A percentile compares a stretch with the other conserved stretches of the same genome.
phyloP scores from a whole-genome alignment of 441 rosid species.

The Lepidium campestre region DNA sequence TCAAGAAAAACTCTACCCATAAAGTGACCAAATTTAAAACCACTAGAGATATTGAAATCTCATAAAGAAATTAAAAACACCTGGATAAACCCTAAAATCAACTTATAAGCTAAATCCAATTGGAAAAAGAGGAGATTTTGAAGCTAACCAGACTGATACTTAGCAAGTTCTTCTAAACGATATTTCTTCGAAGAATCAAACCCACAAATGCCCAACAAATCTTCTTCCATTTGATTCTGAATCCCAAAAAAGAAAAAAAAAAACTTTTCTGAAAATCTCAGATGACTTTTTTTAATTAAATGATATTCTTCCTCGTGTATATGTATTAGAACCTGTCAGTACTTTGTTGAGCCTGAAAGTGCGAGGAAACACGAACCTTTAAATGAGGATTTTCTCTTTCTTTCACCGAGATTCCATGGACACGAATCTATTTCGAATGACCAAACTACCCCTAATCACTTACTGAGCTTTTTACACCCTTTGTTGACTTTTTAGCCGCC shows the following conservation, averaged over 20 bases:
- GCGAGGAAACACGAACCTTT: conserved; percentile 20
- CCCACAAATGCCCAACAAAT: conserved; percentile 38
- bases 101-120: neutral
- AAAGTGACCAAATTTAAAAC: neutral
- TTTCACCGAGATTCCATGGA: conserved; percentile 7
- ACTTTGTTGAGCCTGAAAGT: conserved; percentile 16
- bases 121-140: neutral
- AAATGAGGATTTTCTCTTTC: neutral
- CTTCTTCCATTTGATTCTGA: conserved; percentile 49
- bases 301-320: conserved; percentile 7
- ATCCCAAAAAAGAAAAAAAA: neutral
- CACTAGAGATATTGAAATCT: neutral
- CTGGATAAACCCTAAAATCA: neutral
- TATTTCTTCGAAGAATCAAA: conserved; percentile 48
- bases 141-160: conserved; percentile 46
- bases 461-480: neutral
- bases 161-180: conserved; percentile 33
- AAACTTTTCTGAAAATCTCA: neutral
- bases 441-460: neutral
- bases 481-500: conserved; percentile 4
- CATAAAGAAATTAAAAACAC: neutral
- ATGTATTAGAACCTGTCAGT: conserved; percentile 15
- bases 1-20: neutral
- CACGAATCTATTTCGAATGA: conserved; percentile 18
- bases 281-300: neutral